Evolutionary conservation across 2,329 filamentous ascomycete genomes (phyloP).

Genomic region (Leptographium galeiforme): DNA sequence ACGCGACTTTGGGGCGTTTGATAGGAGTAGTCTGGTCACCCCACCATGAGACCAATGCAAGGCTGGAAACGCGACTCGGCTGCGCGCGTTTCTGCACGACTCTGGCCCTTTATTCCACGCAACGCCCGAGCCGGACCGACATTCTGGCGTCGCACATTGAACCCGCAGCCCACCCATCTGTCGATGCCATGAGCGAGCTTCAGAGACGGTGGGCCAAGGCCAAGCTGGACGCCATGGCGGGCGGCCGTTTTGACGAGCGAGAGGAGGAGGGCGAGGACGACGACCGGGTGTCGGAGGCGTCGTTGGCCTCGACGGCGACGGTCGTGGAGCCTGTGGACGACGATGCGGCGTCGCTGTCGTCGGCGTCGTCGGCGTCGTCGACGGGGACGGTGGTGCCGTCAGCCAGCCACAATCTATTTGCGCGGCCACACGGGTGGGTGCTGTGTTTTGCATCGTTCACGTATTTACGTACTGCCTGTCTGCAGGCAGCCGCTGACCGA

Average conservation of each 20-base stretch:
- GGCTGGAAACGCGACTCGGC: too few species aligned
- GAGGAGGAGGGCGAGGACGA: slow-evolving; percentile 37
- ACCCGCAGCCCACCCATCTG: neutral
- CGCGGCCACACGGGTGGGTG: slow-evolving; percentile 52
- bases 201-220: slow-evolving; percentile 20
- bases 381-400: slow-evolving; percentile 84
- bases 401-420: slow-evolving; percentile 58
- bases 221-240: slow-evolving; percentile 10
- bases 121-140: neutral
- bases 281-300: slow-evolving; percentile 8
- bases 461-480: too few species aligned
- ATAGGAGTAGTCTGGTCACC: too few species aligned
- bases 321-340: slow-evolving; percentile 34
- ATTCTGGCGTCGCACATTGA: neutral
- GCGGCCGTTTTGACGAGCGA: slow-evolving; percentile 29
- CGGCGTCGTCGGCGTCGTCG: slow-evolving; percentile 77
- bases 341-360: slow-evolving; percentile 43
- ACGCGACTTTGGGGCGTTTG: too few species aligned
- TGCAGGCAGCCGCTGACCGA: neutral
- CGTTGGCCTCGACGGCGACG: slow-evolving; percentile 13
- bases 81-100: too few species aligned
- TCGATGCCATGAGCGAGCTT: slow-evolving; percentile 18
- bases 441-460: too few species aligned
- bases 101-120: neutral
- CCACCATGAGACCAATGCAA: too few species aligned